phyloP scores from a whole-genome alignment of 2,329 filamentous ascomycete species.

The Clonostachys chloroleuca region DNA sequence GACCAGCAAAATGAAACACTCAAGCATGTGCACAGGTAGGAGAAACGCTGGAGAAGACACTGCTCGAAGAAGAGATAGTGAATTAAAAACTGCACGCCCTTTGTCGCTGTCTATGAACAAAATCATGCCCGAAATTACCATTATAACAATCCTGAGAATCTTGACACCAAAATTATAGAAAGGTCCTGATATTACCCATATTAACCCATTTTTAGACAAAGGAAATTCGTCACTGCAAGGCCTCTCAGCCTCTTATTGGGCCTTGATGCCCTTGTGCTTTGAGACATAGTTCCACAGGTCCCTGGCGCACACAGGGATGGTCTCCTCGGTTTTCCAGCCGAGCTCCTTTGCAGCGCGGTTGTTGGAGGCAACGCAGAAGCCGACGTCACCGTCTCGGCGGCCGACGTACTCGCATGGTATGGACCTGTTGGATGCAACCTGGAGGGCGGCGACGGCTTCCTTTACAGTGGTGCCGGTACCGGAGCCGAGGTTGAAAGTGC shows the following conservation, averaged over 20 bases:
- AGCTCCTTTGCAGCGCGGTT: slow-evolving; percentile 31
- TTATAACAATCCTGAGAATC: no score
- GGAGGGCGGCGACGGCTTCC: slow-evolving; percentile 33
- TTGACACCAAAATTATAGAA: no score
- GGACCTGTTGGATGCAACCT: slow-evolving; percentile 22
- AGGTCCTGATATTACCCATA: no score
- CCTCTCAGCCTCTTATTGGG: background rate
- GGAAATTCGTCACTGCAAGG: background rate
- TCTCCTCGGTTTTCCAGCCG: slow-evolving; percentile 27
- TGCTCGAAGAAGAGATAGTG: no score
- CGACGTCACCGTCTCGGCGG: slow-evolving; percentile 36
- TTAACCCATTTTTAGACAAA: no score
- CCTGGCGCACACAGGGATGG: slow-evolving; percentile 20
- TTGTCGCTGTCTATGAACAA: no score
- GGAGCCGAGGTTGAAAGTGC: slow-evolving; percentile 39
- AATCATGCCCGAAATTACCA: no score
- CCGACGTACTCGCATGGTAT: slow-evolving; percentile 30
- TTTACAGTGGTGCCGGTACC: slow-evolving; percentile 38
- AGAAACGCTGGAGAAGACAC: no score
- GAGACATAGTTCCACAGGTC: slow-evolving; percentile 26
- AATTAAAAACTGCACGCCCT: no score
- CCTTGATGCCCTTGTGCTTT: background rate
- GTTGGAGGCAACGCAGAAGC: slow-evolving; percentile 33
- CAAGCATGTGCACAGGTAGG: no score
- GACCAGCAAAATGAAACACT: no score